A percentile compares a stretch with the other conserved stretches of the same genome.
These are phyloP conservation scores for Xylaria sp. DNA, from an alignment of 2,329 filamentous ascomycete species.

Conservation along the genomic window DNA sequence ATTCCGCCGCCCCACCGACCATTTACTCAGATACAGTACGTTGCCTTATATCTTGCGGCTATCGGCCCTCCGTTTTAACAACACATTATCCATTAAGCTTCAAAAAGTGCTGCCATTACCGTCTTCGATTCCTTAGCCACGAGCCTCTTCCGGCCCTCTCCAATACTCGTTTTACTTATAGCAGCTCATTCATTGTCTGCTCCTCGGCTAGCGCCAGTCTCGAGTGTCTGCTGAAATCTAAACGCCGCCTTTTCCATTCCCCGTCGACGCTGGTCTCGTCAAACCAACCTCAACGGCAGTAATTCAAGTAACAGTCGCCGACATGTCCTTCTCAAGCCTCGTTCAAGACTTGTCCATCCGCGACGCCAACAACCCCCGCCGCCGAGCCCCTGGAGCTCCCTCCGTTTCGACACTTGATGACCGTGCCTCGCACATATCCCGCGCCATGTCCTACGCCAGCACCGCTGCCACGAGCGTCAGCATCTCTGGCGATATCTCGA, in stretches of 20 bases:
- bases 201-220: too few species aligned
- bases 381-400: conserved; percentile 50
- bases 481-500: conserved; percentile 77
- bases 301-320: conserved; percentile 16
- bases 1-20: not conserved
- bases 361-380: conserved; percentile 55
- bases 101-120: not conserved
- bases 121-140: not conserved
- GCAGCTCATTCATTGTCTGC: not conserved
- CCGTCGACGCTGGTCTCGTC: not conserved
- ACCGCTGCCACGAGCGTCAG: conserved; percentile 71
- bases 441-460: conserved; percentile 70
- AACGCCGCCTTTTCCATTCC: not conserved
- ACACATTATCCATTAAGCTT: not conserved
- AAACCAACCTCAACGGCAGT: not conserved
- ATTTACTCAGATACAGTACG: not conserved
- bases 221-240: too few species aligned
- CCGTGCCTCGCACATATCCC: conserved; percentile 64
- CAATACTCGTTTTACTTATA: not conserved
- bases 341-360: conserved; percentile 69
- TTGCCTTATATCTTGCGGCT: not conserved
- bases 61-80: not conserved
- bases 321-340: conserved; percentile 72
- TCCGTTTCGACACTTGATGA: conserved; percentile 63
- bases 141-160: not conserved